Percentiles rank a stretch among this genome's conserved stretches.
Evolutionary conservation across 306 rosid genomes (phyloP).

Genomic region (Castanea crenata): DNA sequence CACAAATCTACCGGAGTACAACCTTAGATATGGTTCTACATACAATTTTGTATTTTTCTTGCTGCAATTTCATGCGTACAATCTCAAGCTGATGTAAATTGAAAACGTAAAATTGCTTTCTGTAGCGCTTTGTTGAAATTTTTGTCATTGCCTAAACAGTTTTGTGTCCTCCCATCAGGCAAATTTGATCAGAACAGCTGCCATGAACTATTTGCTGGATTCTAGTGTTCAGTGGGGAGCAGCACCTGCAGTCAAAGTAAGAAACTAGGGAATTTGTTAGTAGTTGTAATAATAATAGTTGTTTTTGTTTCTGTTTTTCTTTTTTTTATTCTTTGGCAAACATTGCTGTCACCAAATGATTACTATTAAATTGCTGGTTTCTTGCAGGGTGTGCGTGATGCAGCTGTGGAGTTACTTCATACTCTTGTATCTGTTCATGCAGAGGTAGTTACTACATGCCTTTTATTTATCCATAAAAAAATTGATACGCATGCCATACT

Average conservation of each 20-base stretch:
- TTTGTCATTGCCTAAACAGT: constrained; percentile 8
- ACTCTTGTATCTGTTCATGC: constrained; percentile 96
- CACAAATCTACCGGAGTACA: too few species aligned
- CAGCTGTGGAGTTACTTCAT: constrained; percentile 93
- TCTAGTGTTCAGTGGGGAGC: constrained; percentile 97
- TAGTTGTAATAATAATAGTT: constrained; percentile 18
- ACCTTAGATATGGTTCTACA: too few species aligned
- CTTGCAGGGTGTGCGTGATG: constrained; percentile 93
- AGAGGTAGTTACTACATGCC: constrained; percentile 60
- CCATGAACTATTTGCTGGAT: constrained; percentile 78
- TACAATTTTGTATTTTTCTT: neutral
- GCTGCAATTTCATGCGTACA: neutral
- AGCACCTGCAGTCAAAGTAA: constrained; percentile 91
- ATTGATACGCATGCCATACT: neutral
- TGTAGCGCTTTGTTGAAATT: neutral
- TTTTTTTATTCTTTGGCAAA: constrained; percentile 6
- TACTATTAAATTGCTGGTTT: constrained; percentile 13
- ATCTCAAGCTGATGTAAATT: neutral
- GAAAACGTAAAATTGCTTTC: neutral
- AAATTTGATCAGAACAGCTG: constrained; percentile 84
- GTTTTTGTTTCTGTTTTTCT: neutral
- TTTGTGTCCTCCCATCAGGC: constrained; percentile 59
- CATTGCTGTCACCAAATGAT: constrained; percentile 16
- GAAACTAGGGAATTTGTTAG: constrained; percentile 31
- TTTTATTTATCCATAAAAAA: constrained; percentile 6